Evolutionary conservation across 148 eudicot species (phyloP).

Genomic region (Rhododendron williamsianum): DNA sequence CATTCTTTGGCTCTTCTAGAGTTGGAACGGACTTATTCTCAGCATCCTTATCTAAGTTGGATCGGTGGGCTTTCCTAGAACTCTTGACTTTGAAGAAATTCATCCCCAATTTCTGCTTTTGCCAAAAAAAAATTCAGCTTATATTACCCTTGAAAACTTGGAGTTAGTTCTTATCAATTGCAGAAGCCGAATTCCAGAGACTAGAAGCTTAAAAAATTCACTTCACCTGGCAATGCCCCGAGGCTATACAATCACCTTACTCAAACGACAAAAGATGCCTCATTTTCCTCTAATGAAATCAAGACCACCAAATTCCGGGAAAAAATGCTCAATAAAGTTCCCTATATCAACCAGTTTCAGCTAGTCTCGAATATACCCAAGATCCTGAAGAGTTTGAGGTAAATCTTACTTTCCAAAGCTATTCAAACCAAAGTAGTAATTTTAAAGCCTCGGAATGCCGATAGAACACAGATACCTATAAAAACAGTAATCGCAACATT

Average conservation of each 20-base stretch:
- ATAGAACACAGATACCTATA: background rate
- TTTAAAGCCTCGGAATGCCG: background rate
- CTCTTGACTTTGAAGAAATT: constrained; percentile 69
- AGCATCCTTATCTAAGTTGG: constrained; percentile 27
- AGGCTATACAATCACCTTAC: background rate
- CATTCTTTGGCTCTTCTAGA: constrained; percentile 45
- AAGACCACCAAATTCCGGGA: background rate
- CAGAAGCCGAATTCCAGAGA: background rate
- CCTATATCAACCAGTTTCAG: background rate
- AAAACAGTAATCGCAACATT: background rate
- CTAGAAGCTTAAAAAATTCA: background rate
- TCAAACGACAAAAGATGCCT: background rate
- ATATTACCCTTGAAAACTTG: background rate
- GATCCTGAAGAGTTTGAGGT: background rate
- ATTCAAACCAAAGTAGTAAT: background rate
- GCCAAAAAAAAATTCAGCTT: background rate
- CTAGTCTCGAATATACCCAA: background rate
- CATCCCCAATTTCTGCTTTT: constrained; percentile 29
- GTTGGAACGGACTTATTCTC: constrained; percentile 47
- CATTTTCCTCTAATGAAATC: background rate
- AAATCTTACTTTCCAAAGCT: background rate
- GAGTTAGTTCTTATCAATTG: background rate
- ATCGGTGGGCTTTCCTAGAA: constrained; percentile 56
- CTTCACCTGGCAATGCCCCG: background rate
- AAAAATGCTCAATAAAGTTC: background rate